phyloP scores from a whole-genome alignment of 2,329 filamentous ascomycete genomes.

The Penicillium corylophilum region DNA sequence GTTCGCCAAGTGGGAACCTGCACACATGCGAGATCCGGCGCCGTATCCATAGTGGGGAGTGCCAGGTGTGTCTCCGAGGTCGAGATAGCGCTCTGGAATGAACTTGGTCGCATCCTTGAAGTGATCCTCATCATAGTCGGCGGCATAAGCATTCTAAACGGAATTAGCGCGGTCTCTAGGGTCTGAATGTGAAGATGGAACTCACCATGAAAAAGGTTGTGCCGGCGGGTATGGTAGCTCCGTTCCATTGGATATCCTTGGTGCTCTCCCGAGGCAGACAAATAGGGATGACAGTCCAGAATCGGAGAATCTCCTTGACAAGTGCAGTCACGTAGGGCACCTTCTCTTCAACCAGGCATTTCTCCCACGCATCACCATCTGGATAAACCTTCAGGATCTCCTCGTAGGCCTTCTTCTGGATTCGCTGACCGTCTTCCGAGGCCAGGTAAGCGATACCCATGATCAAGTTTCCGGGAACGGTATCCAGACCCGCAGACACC shows the following conservation, averaged over 20 bases:
- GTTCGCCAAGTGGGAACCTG: conserved; percentile 63
- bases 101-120: conserved; percentile 65
- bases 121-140: conserved; percentile 68
- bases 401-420: conserved; percentile 67
- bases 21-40: conserved; percentile 63
- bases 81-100: conserved; percentile 68
- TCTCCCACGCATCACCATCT: conserved; percentile 72
- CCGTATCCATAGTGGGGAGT: conserved; percentile 64
- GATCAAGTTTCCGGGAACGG: conserved; percentile 74
- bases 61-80: conserved; percentile 51
- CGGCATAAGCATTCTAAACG: conserved; percentile 66
- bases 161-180: neutral
- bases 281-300: conserved; percentile 77
- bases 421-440: conserved; percentile 64
- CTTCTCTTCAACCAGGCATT: conserved; percentile 70
- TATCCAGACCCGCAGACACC: conserved; percentile 78
- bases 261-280: conserved; percentile 71
- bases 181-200: neutral
- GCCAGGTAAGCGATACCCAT: conserved; percentile 77
- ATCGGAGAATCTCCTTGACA: conserved; percentile 75
- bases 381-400: conserved; percentile 73
- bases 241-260: conserved; percentile 69
- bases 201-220: conserved; percentile 75
- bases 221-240: conserved; percentile 66
- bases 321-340: conserved; percentile 74